Conservation (phyloP, 371 early-diverging fungal genomes). For the Choanephora cucurbitarum region DNA sequence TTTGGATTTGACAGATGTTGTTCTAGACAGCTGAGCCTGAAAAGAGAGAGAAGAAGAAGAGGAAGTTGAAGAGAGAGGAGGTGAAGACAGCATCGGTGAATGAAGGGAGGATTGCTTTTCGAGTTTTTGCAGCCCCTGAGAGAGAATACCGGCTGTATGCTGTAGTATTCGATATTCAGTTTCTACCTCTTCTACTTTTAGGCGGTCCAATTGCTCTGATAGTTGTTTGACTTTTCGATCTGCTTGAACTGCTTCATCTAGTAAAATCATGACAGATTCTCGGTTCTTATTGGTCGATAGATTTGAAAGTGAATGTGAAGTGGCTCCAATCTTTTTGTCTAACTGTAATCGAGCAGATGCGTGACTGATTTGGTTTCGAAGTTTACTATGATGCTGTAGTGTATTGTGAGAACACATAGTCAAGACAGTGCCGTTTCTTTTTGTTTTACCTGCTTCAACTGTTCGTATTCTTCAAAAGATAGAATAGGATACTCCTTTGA, state of each 20-base stretch:
- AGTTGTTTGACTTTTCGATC: conserved; percentile 70
- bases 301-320: conserved; percentile 62
- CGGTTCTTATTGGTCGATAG: conserved; percentile 38
- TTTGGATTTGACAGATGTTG: not conserved
- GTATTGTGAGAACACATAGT: no score
- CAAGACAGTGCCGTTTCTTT: not conserved
- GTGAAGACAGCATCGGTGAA: not conserved
- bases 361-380: conserved; percentile 22
- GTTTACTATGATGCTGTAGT: conserved; percentile 26
- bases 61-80: not conserved
- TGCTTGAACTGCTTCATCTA: conserved; percentile 39
- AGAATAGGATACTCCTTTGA: conserved; percentile 58
- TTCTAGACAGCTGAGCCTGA: no score
- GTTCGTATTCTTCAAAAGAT: conserved; percentile 55
- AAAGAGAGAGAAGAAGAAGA: not conserved
- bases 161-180: conserved; percentile 66
- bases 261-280: conserved; percentile 18
- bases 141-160: conserved; percentile 72
- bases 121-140: conserved; percentile 43
- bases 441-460: conserved; percentile 48
- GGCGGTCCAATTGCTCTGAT: conserved; percentile 64
- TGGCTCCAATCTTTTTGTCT: conserved; percentile 71
- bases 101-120: conserved; percentile 22
- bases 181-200: conserved; percentile 61
- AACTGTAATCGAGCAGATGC: conserved; percentile 45